phyloP scores from a whole-genome alignment of 768 basidiomycete species.

The Lactifluus echinatus region DNA sequence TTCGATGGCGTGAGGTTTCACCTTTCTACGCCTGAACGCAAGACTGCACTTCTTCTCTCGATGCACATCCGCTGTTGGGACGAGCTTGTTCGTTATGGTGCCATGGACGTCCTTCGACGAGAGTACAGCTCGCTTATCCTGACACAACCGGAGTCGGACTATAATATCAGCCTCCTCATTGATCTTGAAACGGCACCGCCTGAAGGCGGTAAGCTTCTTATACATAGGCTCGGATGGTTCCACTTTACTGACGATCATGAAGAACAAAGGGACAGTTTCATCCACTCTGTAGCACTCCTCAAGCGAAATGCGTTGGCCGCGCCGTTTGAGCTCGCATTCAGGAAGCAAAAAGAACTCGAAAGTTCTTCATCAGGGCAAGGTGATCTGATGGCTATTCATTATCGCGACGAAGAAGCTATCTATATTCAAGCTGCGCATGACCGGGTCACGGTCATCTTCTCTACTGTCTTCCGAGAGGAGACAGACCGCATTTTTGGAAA shows the following conservation, averaged over 20 bases:
- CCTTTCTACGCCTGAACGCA: constrained; percentile 78
- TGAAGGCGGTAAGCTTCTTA: constrained; percentile 60
- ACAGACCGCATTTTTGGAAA: constrained; percentile 96
- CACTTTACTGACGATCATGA: constrained; percentile 11
- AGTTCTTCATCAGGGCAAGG: constrained; percentile 56
- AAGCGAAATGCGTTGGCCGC: constrained; percentile 93
- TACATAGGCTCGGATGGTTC: background rate
- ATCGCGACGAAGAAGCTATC: constrained; percentile 95
- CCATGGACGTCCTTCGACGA: constrained; percentile 61
- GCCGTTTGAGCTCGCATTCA: constrained; percentile 87
- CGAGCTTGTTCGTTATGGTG: constrained; percentile 84
- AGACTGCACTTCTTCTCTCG: constrained; percentile 75
- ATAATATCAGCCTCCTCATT: constrained; percentile 79
- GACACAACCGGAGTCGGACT: constrained; percentile 71
- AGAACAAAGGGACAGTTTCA: constrained; percentile 76
- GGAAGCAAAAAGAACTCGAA: constrained; percentile 76
- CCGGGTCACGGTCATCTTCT: constrained; percentile 96
- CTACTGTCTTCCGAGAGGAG: constrained; percentile 93
- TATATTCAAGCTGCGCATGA: constrained; percentile 90
- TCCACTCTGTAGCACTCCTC: constrained; percentile 73
- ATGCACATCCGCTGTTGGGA: constrained; percentile 98
- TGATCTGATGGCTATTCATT: constrained; percentile 87
- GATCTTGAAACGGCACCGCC: constrained; percentile 80
- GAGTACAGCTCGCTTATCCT: constrained; percentile 75
- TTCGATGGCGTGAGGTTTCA: constrained; percentile 96